A percentile compares a stretch with the other conserved stretches of the same genome.
These are phyloP conservation scores for Apophysomyces variabilis DNA, from an alignment of 371 early-diverging fungal genomes.

Conservation along the genomic window DNA sequence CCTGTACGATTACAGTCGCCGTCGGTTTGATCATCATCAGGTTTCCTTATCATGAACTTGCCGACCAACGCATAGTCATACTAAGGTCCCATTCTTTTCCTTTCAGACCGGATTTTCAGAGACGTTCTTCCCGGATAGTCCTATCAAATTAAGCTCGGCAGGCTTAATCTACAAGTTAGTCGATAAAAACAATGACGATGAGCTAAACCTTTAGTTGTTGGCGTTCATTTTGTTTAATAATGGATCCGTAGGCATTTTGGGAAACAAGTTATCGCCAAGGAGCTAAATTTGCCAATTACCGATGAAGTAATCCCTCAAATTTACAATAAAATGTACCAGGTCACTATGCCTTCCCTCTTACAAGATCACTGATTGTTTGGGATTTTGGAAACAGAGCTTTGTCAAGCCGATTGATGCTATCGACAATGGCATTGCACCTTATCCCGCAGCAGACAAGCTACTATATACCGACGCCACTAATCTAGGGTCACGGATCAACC, in stretches of 20 bases:
- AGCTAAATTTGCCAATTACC: slow-evolving; percentile 47
- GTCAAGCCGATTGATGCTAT: slow-evolving; percentile 11
- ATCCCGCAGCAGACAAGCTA: background rate
- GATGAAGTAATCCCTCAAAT: slow-evolving; percentile 54
- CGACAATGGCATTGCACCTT: slow-evolving; percentile 14
- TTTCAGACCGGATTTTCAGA: slow-evolving; percentile 74
- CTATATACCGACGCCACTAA: slow-evolving; percentile 10
- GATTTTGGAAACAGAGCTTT: background rate
- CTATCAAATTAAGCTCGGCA: slow-evolving; percentile 81
- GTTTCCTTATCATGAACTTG: background rate
- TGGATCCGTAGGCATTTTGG: slow-evolving; percentile 71
- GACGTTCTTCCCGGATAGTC: slow-evolving; percentile 68
- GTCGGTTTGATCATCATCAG: slow-evolving; percentile 93
- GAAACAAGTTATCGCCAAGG: slow-evolving; percentile 62
- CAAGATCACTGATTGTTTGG: too few relatives aligned
- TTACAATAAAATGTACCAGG: slow-evolving; percentile 74
- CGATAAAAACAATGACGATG: background rate
- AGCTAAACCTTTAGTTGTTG: slow-evolving; percentile 1
- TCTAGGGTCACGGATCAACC: slow-evolving; percentile 5
- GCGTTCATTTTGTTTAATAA: background rate
- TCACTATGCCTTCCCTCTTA: background rate
- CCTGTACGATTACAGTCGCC: slow-evolving; percentile 71
- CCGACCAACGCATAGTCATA: too few relatives aligned
- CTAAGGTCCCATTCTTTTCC: too few relatives aligned
- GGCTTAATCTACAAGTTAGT: slow-evolving; percentile 80